phyloP scores from a whole-genome alignment of 169 alveolate genomes.

The Eimeria nieschulzi region DNA sequence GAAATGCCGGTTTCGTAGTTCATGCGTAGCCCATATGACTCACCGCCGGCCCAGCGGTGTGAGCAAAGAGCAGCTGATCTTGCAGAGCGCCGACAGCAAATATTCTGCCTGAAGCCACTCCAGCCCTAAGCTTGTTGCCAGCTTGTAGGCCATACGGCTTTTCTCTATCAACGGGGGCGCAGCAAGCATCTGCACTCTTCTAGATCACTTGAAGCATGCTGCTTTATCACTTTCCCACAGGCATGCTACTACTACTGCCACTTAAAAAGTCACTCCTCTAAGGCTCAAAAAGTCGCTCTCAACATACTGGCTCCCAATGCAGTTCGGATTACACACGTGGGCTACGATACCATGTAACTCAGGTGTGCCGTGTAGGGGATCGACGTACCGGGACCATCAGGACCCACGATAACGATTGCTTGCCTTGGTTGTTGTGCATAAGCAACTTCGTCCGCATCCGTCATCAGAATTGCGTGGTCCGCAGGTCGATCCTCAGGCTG shows the following conservation, averaged over 20 bases:
- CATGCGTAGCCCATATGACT: not conserved
- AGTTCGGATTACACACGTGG: no score
- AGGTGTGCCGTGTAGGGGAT: not conserved
- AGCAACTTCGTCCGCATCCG: conserved; percentile 50
- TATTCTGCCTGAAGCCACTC: conserved; percentile 74
- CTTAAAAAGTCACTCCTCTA: no score
- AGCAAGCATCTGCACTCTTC: not conserved
- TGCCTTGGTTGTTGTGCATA: conserved; percentile 55
- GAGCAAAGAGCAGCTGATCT: conserved; percentile 38
- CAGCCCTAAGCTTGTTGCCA: conserved; percentile 64
- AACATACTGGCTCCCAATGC: no score
- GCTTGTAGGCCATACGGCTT: conserved; percentile 67
- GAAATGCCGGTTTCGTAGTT: no score
- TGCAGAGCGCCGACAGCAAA: conserved; percentile 50
- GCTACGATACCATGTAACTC: no score
- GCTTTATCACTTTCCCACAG: not conserved
- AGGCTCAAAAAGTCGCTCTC: no score
- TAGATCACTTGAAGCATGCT: not conserved
- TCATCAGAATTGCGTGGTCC: conserved; percentile 23
- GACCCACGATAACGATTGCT: conserved; percentile 68
- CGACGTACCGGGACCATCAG: conserved; percentile 62
- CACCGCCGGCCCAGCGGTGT: conserved; percentile 69
- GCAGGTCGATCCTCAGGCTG: conserved; percentile 26
- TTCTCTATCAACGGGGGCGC: conserved; percentile 46
- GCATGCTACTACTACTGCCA: not conserved